A percentile compares a stretch with the other conserved stretches of the same genome.
phyloP scores from a whole-genome alignment of 805 yeast genomes.

The Saccharomyces jurei region DNA sequence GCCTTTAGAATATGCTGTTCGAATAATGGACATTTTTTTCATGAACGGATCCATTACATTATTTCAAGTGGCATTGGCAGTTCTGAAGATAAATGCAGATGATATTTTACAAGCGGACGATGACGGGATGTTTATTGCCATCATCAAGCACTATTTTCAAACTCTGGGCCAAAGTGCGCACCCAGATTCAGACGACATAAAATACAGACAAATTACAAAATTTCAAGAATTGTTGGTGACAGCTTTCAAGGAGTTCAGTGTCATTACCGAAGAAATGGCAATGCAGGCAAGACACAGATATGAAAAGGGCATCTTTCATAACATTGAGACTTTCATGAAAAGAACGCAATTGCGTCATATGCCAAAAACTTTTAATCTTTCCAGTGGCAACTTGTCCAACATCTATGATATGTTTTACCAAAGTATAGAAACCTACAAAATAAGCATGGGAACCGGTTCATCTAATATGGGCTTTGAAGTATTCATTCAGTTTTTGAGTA shows the following conservation, averaged over 20 bases:
- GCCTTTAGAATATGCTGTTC: constrained; percentile 89
- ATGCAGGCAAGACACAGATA: constrained; percentile 59
- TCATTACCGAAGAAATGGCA: constrained; percentile 67
- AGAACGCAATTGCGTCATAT: constrained; percentile 83
- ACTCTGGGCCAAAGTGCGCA: constrained; percentile 72
- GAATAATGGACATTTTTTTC: constrained; percentile 85
- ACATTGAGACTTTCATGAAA: constrained; percentile 84
- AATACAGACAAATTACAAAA: constrained; percentile 60
- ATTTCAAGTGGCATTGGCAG: constrained; percentile 89
- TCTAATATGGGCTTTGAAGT: constrained; percentile 69
- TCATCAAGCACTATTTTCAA: constrained; percentile 74
- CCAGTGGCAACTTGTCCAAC: constrained; percentile 51
- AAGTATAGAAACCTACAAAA: constrained; percentile 59
- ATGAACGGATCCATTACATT: constrained; percentile 81
- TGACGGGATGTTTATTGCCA: constrained; percentile 84
- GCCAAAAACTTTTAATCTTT: constrained; percentile 60
- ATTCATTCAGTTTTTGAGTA: constrained; percentile 67
- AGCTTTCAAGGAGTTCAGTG: constrained; percentile 84
- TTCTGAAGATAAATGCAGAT: constrained; percentile 83
- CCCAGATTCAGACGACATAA: constrained; percentile 58
- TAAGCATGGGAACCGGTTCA: constrained; percentile 43
- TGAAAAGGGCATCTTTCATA: constrained; percentile 70
- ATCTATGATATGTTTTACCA: constrained; percentile 80
- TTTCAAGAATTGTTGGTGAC: constrained; percentile 87
- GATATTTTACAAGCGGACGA: constrained; percentile 71